phyloP scores from a whole-genome alignment of 1,284 basidiomycete genomes.

The Sparassis latifolia region DNA sequence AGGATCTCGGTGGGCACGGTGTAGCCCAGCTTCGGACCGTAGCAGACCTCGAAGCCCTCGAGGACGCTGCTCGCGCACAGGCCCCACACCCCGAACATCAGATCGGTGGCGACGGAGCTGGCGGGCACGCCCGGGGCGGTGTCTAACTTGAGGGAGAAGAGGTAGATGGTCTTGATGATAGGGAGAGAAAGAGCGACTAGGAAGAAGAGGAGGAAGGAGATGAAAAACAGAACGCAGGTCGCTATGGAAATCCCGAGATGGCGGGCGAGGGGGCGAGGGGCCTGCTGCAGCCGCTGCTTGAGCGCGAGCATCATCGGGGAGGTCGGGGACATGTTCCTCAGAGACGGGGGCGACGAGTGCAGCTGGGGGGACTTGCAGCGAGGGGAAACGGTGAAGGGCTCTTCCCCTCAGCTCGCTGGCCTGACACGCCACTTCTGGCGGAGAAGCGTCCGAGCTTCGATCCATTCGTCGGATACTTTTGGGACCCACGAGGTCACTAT shows the following conservation, averaged over 20 bases:
- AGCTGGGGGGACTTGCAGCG: too few relatives aligned
- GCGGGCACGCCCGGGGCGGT: constrained; percentile 26
- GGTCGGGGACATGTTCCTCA: too few relatives aligned
- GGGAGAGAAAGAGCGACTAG: constrained; percentile 69
- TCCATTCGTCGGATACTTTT: too few relatives aligned
- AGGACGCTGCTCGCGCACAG: constrained; percentile 47
- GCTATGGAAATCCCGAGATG: constrained; percentile 42
- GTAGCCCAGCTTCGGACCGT: constrained; percentile 49
- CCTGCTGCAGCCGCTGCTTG: constrained; percentile 5
- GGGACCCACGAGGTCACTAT: too few relatives aligned
- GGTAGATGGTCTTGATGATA: constrained; percentile 67
- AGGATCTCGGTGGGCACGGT: constrained; percentile 27
- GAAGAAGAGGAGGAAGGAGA: constrained; percentile 62
- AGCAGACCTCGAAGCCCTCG: constrained; percentile 38
- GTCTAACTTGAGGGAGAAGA: constrained; percentile 49
- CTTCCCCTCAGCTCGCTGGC: too few relatives aligned
- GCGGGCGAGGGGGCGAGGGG: constrained; percentile 17
- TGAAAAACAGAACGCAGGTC: constrained; percentile 40
- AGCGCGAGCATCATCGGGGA: neutral
- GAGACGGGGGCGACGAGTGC: too few relatives aligned
- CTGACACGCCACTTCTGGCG: too few relatives aligned
- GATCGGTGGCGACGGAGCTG: constrained; percentile 50
- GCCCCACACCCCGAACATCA: constrained; percentile 74
- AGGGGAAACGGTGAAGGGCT: neutral
- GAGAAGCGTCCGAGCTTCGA: too few relatives aligned